Percentiles rank a stretch among this genome's conserved stretches.
These are phyloP conservation scores for Pyrenophora graminea DNA, from an alignment of 2,329 filamentous ascomycete species.

Conservation along the genomic window DNA sequence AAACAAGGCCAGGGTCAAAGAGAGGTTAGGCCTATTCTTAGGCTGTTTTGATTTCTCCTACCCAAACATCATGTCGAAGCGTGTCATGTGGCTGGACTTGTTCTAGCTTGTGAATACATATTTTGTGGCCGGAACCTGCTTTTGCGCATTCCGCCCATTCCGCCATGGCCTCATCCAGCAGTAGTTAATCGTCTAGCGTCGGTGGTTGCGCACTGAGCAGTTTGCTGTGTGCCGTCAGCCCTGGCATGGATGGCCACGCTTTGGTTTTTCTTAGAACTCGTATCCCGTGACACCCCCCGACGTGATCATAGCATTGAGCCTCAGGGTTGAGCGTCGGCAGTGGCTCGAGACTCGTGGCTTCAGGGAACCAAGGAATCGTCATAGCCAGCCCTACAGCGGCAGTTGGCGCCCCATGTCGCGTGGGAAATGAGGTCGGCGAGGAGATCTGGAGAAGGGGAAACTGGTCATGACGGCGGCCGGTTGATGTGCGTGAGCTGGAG, in stretches of 20 bases:
- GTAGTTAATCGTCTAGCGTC: slow-evolving; percentile 22
- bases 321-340: background rate
- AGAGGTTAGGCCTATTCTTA: slow-evolving; percentile 44
- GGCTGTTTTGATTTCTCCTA: slow-evolving; percentile 10
- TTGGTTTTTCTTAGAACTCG: slow-evolving; percentile 25
- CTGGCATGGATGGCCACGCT: background rate
- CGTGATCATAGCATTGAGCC: background rate
- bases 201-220: slow-evolving; percentile 24
- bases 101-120: slow-evolving; percentile 32
- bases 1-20: slow-evolving; percentile 28
- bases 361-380: slow-evolving; percentile 5
- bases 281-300: slow-evolving; percentile 27
- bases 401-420: slow-evolving; percentile 3
- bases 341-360: background rate
- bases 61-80: slow-evolving; percentile 24
- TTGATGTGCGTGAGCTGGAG: background rate
- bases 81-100: slow-evolving; percentile 23
- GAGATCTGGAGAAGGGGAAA: background rate
- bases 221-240: slow-evolving; percentile 14
- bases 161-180: slow-evolving; percentile 1
- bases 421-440: slow-evolving; percentile 1
- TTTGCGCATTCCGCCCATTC: slow-evolving; percentile 13
- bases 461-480: background rate
- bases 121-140: slow-evolving; percentile 38
- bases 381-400: slow-evolving; percentile 23